These are phyloP conservation scores for Aleurites moluccanus DNA, from an alignment of 441 rosid species.

Conservation along the genomic window DNA sequence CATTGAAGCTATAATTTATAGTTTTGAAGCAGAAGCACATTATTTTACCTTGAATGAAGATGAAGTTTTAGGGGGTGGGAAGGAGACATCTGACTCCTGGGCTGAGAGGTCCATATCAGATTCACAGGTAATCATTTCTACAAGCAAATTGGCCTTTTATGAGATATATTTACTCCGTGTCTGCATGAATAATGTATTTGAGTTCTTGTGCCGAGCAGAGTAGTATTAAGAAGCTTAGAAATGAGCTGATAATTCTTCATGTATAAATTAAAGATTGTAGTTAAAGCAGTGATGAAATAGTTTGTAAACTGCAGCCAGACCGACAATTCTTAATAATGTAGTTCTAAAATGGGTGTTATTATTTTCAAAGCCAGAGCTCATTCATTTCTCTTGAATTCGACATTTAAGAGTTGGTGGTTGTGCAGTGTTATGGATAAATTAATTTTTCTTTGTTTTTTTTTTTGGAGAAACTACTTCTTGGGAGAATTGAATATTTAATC, in stretches of 20 bases:
- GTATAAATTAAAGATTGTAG: not conserved
- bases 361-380: not conserved
- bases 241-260: not conserved
- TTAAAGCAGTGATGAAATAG: not conserved
- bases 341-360: not conserved
- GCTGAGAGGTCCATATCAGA: constrained; percentile 20
- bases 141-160: constrained; percentile 12
- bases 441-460: not conserved
- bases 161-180: not conserved
- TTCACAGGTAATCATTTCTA: not conserved
- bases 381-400: not conserved
- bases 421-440: not conserved
- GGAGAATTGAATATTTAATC: no score
- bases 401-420: not conserved
- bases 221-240: not conserved
- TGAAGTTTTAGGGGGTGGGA: not conserved
- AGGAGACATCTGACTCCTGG: constrained; percentile 5
- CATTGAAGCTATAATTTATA: not conserved
- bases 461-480: not conserved
- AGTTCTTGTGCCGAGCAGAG: not conserved
- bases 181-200: not conserved
- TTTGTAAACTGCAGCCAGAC: not conserved
- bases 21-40: not conserved
- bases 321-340: not conserved
- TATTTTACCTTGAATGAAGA: constrained; percentile 3